Evolutionary conservation across 306 rosid genomes (phyloP).

Genomic region (Corylus heterophylla): DNA sequence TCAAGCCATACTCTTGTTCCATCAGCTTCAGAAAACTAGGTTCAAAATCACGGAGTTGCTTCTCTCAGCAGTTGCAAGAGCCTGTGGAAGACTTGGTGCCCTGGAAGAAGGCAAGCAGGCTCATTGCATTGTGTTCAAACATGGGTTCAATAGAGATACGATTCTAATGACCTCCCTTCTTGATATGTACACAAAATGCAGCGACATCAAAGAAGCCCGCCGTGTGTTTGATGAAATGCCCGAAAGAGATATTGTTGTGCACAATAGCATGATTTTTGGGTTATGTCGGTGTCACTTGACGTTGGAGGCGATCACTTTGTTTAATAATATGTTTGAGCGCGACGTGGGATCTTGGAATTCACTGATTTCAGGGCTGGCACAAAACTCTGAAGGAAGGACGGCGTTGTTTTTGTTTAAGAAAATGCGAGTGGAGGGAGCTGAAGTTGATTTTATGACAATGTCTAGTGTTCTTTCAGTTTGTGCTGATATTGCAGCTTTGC

Average conservation of each 20-base stretch:
- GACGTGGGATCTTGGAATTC: slow-evolving; percentile 40
- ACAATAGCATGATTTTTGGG: slow-evolving; percentile 39
- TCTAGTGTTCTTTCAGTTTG: slow-evolving; percentile 33
- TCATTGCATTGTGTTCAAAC: slow-evolving; percentile 27
- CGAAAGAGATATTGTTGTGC: slow-evolving; percentile 27
- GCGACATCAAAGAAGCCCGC: slow-evolving; percentile 15
- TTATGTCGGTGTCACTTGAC: slow-evolving; percentile 17
- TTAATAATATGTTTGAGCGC: slow-evolving; percentile 22
- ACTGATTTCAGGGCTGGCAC: slow-evolving; percentile 29
- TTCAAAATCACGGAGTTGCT: slow-evolving; percentile 27
- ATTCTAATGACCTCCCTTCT: slow-evolving; percentile 34
- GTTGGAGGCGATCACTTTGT: slow-evolving; percentile 23
- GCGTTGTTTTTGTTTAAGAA: slow-evolving; percentile 29
- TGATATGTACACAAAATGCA: slow-evolving; percentile 31
- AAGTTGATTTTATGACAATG: slow-evolving; percentile 36
- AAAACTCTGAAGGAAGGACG: slow-evolving; percentile 22
- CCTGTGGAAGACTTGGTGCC: slow-evolving; percentile 28
- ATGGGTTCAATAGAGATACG: slow-evolving; percentile 22
- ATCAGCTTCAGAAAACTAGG: slow-evolving; percentile 19
- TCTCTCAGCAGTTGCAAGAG: slow-evolving; percentile 31
- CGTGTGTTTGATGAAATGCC: slow-evolving; percentile 38
- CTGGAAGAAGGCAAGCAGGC: slow-evolving; percentile 30
- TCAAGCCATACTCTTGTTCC: slow-evolving; percentile 23
- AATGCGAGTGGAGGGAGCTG: slow-evolving; percentile 32
- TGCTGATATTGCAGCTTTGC: slow-evolving; percentile 32